Evolutionary conservation across 495 filamentous ascomycete species (phyloP), one percentile per base, ranked within the genome.

Genomic region (Aspergillus haitiensis): DNA sequence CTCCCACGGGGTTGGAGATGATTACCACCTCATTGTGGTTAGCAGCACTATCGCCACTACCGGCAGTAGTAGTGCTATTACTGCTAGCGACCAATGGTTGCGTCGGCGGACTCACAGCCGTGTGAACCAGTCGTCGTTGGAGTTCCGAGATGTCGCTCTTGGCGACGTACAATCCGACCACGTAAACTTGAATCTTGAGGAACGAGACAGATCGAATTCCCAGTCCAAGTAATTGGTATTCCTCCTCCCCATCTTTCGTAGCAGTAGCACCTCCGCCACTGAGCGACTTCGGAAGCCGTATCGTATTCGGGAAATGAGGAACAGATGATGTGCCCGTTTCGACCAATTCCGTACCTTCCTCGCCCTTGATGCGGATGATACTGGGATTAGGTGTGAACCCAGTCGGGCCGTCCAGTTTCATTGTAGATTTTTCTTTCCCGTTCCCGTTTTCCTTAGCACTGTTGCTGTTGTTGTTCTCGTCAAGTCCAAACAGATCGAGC

Each of bases 161-260:
- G 18, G 89, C 89, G 31, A 97, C 80, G 73, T 98, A 98, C 61
- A 94, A 76, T 7, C 94, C 94, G 0, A 96, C 89, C 13, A 97
- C 89, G 77, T 98, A 98, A 56, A 98, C 94, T 70, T 96, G 86
- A 31, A 98, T 89, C n/a, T 83, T 75, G 44, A 98, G 70, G 68
- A 97, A 96, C 39, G 87, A 92, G 16, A 98, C 94, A 7, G 88
- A 93, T 53, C 94, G 84, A 52, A 93, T 83, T 8, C 94, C 94
- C 40, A 96, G 78, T 0, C 94, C 94, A 6, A 97, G 79, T 0
- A 97, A 82, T 32, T 90, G 90, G 71, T 96, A 97, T 61, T 95
- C 90, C 32, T 86, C 81, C 21, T 77, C 75, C 33, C 63, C 67
- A 36, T 51, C 53, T 10, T 44, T 48, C 8, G 57, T 50, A 11